Conservation (phyloP, 139 green algal genomes). For the Chlamydomonas sphaeroides region DNA sequence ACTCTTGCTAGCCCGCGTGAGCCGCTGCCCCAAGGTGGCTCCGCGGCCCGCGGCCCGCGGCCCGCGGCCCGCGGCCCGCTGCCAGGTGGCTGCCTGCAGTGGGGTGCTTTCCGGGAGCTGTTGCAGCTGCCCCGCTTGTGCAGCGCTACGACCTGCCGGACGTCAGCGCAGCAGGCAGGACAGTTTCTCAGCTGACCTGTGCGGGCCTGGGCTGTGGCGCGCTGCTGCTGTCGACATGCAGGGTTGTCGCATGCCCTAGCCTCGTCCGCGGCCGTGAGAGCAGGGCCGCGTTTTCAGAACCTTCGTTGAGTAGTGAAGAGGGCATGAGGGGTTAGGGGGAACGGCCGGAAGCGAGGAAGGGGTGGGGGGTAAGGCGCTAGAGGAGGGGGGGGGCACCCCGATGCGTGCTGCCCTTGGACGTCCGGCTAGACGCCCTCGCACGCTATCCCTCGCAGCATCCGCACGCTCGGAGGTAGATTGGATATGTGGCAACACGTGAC, state of each 20-base stretch:
- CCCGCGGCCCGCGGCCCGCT: too few relatives aligned
- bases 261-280: background rate
- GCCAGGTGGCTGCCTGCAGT: too few relatives aligned
- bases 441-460: background rate
- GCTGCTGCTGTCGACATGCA: background rate
- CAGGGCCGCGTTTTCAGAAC: background rate
- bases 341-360: background rate
- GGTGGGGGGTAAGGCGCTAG: background rate
- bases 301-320: slow-evolving; percentile 1
- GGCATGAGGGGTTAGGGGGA: background rate
- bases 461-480: background rate
- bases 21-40: too few relatives aligned
- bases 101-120: too few relatives aligned
- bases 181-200: background rate
- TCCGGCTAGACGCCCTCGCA: background rate
- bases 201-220: background rate
- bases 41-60: too few relatives aligned
- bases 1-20: too few relatives aligned
- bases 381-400: background rate
- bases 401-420: background rate
- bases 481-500: background rate
- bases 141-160: background rate
- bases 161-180: background rate
- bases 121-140: too few relatives aligned
- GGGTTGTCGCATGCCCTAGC: background rate